A percentile compares a stretch with the other conserved stretches of the same genome.
These are phyloP conservation scores for Cyberlindnera samutprakarnensis DNA, from an alignment of 805 yeast species.

Conservation along the genomic window DNA sequence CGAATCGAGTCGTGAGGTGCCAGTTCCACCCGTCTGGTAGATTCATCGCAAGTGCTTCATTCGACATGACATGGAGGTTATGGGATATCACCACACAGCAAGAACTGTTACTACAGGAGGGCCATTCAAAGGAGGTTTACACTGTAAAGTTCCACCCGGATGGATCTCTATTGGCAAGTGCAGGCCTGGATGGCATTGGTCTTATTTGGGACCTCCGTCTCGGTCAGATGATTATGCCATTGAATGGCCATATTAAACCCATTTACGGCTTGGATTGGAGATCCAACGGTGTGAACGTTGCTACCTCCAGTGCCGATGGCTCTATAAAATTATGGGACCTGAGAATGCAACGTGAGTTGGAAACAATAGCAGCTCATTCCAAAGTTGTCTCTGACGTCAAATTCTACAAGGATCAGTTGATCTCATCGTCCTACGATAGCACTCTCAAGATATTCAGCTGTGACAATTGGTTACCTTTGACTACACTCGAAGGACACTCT, in stretches of 20 bases:
- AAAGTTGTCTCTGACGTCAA: slow-evolving; percentile 61
- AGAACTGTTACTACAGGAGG: slow-evolving; percentile 69
- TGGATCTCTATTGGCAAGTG: slow-evolving; percentile 70
- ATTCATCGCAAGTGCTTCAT: slow-evolving; percentile 63
- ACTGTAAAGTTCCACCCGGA: slow-evolving; percentile 60
- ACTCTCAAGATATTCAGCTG: slow-evolving; percentile 53
- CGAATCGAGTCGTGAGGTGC: slow-evolving; percentile 47
- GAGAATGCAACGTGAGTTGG: slow-evolving; percentile 37
- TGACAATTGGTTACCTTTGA: slow-evolving; percentile 60
- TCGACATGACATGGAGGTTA: slow-evolving; percentile 79
- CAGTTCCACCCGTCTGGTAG: slow-evolving; percentile 59
- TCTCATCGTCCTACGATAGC: slow-evolving; percentile 68
- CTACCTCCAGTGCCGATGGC: slow-evolving; percentile 83
- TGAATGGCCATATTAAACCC: slow-evolving; percentile 66
- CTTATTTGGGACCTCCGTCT: slow-evolving; percentile 82
- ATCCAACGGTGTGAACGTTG: slow-evolving; percentile 64
- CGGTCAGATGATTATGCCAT: slow-evolving; percentile 53
- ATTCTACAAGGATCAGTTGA: slow-evolving; percentile 37
- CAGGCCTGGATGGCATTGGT: slow-evolving; percentile 69
- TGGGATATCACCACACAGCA: slow-evolving; percentile 59
- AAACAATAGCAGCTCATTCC: slow-evolving; percentile 66
- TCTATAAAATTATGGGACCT: slow-evolving; percentile 82
- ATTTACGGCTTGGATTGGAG: slow-evolving; percentile 71
- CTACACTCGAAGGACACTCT: slow-evolving; percentile 45
- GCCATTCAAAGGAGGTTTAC: slow-evolving; percentile 72